Evolutionary conservation across 352 stramenopile species (phyloP).

Genomic region (Phytophthora idaei): DNA sequence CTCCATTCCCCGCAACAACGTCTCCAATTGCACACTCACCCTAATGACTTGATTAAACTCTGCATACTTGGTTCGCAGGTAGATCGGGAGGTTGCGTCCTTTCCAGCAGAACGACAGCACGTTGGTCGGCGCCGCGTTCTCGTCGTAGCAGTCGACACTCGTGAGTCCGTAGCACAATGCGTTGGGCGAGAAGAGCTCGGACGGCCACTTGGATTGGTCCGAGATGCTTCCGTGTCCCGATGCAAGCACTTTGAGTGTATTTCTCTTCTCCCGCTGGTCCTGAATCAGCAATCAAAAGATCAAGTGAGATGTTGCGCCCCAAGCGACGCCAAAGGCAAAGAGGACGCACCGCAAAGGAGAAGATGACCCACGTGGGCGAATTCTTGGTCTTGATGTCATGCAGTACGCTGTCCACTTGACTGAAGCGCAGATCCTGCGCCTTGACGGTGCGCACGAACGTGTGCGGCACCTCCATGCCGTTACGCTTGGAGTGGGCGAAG

Average conservation of each 20-base stretch:
- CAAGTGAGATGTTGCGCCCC: neutral
- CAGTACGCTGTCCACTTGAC: constrained; percentile 76
- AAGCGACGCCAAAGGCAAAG: neutral
- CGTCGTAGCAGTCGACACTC: constrained; percentile 72
- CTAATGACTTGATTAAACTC: constrained; percentile 91
- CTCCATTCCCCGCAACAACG: constrained; percentile 1
- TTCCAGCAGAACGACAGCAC: constrained; percentile 91
- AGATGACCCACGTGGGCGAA: constrained; percentile 73
- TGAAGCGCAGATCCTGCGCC: constrained; percentile 78
- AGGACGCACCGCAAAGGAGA: constrained; percentile 69
- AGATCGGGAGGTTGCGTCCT: constrained; percentile 83
- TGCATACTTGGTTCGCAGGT: constrained; percentile 85
- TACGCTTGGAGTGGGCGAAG: constrained; percentile 43
- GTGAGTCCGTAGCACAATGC: constrained; percentile 84
- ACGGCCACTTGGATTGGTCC: constrained; percentile 74
- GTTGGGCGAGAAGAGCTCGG: constrained; percentile 79
- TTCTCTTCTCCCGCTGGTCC: constrained; percentile 81
- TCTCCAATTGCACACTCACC: constrained; percentile 37
- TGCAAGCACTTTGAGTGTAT: constrained; percentile 78
- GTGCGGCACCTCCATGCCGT: constrained; percentile 66
- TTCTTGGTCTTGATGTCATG: constrained; percentile 69
- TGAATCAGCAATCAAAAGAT: constrained; percentile 27
- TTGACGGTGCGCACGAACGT: constrained; percentile 88
- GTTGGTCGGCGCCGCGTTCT: constrained; percentile 64
- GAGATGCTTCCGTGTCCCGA: constrained; percentile 69